These are phyloP conservation scores for Haberlea rhodopensis DNA, from an alignment of 257 asterid species.

Conservation along the genomic window DNA sequence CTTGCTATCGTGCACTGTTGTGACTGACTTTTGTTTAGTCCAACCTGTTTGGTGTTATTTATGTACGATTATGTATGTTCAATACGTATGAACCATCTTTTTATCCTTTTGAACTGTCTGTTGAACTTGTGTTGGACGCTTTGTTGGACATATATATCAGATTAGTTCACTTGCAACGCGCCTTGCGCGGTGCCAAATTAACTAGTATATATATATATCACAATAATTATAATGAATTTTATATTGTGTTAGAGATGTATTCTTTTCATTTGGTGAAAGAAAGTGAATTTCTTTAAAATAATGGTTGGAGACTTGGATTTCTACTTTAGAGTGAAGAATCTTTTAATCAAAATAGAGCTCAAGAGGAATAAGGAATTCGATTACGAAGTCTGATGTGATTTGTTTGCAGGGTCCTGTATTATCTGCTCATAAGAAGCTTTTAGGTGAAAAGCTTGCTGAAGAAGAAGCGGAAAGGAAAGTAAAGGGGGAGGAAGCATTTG, in stretches of 20 bases:
- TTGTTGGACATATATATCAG: too few species aligned
- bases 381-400: slow-evolving; percentile 6
- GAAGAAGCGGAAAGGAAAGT: slow-evolving; percentile 73
- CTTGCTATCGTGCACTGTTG: too few species aligned
- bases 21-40: too few species aligned
- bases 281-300: background rate
- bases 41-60: too few species aligned
- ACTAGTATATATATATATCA: too few species aligned
- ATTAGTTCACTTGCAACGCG: too few species aligned
- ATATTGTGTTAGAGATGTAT: background rate
- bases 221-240: too few species aligned
- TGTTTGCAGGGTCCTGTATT: slow-evolving; percentile 88
- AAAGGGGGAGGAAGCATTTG: slow-evolving; percentile 69
- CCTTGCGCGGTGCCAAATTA: too few species aligned
- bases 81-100: too few species aligned
- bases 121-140: too few species aligned
- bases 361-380: background rate
- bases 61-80: too few species aligned
- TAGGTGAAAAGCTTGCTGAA: slow-evolving; percentile 89
- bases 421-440: slow-evolving; percentile 72
- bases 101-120: too few species aligned
- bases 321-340: background rate
- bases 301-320: background rate
- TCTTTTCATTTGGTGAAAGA: background rate
- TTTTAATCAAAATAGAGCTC: background rate